Evolutionary conservation across 2,329 filamentous ascomycete genomes (phyloP), one percentile per base, ranked within the genome.

Genomic region (Cladosporium sp.): DNA sequence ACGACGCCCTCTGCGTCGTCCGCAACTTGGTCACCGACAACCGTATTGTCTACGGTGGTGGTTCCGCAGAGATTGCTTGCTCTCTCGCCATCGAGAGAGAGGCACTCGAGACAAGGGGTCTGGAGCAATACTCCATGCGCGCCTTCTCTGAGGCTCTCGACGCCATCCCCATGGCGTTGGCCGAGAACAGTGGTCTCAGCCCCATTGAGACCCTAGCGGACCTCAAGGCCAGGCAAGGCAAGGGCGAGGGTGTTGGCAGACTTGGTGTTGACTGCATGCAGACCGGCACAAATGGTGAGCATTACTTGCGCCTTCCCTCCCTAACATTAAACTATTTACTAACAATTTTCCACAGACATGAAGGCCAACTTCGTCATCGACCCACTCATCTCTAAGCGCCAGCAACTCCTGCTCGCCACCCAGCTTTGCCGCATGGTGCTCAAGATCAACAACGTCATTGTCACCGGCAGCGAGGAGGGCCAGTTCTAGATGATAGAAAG

Each of bases 91-190:
- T 99, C 55, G 94, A 98, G 80, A 93, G 97, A 74, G 94, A 92
- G 30, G 94, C 94, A 52, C 89, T 93, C 76, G 77, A 88, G 88
- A 97, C 92, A 62, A 92, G 93, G 28, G 95, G 95, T n/a, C 87
- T 99, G 47, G 94, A 97, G 82, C 95, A 99, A 81, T 99, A 99
- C 80, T 93, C 94, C 71, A 99, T 99, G 94, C 92, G 95, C 68
- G 95, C 95, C 28, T 99, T 99, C 77, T 88, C 95, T 68, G 94
- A 98, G 80, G 96, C 95, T 5, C 87, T 99, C 41, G 95, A 99
- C 79, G 86, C 92, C 1, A 86, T 99, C 1, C 95, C 95, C 38
- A 95, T 99, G 92, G 92, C 95, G 1, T 86, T 99, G 68, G 93
- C 95, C 11, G 94, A 99, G 86, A 99, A 99, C 86, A 96, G 92